Base-by-base conservation (phyloP, 345 rosid species). In the Limnanthes douglasii region DNA sequence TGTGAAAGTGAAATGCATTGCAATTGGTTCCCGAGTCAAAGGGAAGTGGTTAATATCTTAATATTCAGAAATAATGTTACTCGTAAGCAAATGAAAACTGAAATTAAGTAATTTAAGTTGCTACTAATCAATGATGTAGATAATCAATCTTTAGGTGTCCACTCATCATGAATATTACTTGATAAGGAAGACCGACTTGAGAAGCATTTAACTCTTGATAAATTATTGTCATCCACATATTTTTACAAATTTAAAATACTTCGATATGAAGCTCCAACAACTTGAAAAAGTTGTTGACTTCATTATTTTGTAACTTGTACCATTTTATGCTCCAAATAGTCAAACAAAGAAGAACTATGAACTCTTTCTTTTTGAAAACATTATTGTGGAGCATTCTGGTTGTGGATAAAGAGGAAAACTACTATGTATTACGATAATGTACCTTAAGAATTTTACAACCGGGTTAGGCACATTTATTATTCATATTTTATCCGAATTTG, bases 21-120 rank as follows among this genome's bases (percentile, higher is more conserved):
- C 75, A 31, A 55, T 66, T 53, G 93, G 93, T 27, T 43, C 51
- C 36, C 64, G 68, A 8, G 41, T 39, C 12, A 61, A 75, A 41
- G 75, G 93, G 93, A 67, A 53, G 56, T 79, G 22, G 53, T 79
- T 50, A 64, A 45, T 46, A 85, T 85, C 19, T 61, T 66, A 60
- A 85, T 75, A 48, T 79, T 79, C 33, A 79, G 75, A 51, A 79
- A 75, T 65, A 73, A 36, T 60, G 85, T 73, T 19, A 85, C 93
- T 47, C 93, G 72, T 72, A 79, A 79, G 61, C 93, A 69, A 65
- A 79, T 79, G 93, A 71, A 66, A 3, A 75, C 81, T 13, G 34
- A 45, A 31, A 74, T 61, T 67, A 66, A 62, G 56, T 74, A 75
- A 15, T 78, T 85, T 11, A 66, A 60, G 57, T 52, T 79, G 56